Conservation (phyloP, 306 rosid species). For the Aeschynomene evenia region DNA sequence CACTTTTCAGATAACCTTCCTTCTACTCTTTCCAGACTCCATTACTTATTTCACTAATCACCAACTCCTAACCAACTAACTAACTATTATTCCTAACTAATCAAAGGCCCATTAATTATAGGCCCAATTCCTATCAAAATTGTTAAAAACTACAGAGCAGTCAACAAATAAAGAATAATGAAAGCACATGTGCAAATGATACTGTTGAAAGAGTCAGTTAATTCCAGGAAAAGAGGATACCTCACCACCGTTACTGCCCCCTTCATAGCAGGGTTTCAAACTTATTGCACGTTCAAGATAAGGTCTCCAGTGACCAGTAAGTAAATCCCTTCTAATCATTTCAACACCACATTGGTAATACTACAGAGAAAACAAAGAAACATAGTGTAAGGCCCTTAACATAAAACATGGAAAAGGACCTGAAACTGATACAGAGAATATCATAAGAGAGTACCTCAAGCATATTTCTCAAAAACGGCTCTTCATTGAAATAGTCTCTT, state of each 20-base stretch:
- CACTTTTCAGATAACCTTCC: too few relatives aligned
- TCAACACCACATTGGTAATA: conserved; percentile 92
- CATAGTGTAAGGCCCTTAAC: conserved; percentile 18
- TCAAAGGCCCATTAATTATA: too few relatives aligned
- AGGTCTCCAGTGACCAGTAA: conserved; percentile 98
- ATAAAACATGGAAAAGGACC: not conserved
- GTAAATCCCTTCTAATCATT: conserved; percentile 96
- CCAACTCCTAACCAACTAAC: too few relatives aligned
- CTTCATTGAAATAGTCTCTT: conserved; percentile 98
- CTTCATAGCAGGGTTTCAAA: conserved; percentile 94
- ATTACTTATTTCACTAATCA: too few relatives aligned
- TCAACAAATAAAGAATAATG: not conserved
- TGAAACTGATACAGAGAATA: conserved; percentile 10
- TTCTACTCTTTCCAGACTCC: too few relatives aligned
- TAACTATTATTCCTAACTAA: too few relatives aligned
- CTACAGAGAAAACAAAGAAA: conserved; percentile 38
- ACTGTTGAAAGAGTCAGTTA: conserved; percentile 14
- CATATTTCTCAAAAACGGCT: conserved; percentile 97
- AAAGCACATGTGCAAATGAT: not conserved
- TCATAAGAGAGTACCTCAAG: conserved; percentile 65
- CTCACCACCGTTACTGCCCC: conserved; percentile 95
- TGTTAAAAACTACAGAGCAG: not conserved
- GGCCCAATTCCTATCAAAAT: not conserved
- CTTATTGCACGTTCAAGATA: conserved; percentile 94
- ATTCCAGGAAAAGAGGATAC: conserved; percentile 41